These are phyloP conservation scores for Coniosporium tulheliwenetii DNA, from an alignment of 2,329 filamentous ascomycete genomes.

Conservation along the genomic window DNA sequence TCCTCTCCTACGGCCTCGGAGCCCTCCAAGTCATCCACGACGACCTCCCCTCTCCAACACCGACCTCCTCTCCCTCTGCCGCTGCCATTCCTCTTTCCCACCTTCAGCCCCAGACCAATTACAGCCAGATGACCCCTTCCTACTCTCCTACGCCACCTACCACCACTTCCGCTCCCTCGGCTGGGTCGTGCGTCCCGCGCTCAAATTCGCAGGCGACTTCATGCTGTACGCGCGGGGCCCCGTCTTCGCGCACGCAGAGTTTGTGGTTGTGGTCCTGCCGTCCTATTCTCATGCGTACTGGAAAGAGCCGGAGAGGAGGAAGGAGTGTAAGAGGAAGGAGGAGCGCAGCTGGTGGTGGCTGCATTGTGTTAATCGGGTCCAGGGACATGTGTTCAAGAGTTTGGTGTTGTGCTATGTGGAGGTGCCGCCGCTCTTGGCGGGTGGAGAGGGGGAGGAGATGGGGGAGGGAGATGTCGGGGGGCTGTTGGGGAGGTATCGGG, in stretches of 20 bases:
- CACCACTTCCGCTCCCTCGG: constrained; percentile 93
- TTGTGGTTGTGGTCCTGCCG: constrained; percentile 71
- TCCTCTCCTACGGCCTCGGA: constrained; percentile 69
- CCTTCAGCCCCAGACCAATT: constrained; percentile 31
- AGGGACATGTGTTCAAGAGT: constrained; percentile 81
- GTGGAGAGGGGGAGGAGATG: constrained; percentile 15
- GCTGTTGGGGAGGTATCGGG: constrained; percentile 52
- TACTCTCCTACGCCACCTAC: constrained; percentile 77
- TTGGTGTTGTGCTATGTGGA: constrained; percentile 85
- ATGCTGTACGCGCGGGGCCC: constrained; percentile 88
- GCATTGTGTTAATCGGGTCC: constrained; percentile 77
- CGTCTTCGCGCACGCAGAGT: constrained; percentile 90
- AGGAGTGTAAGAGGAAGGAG: constrained; percentile 31
- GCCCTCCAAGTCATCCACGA: constrained; percentile 33
- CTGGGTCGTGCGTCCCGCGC: constrained; percentile 82
- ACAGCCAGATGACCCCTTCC: constrained; percentile 65
- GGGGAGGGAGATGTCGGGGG: constrained; percentile 39
- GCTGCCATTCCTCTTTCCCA: constrained; percentile 55
- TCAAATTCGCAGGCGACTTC: constrained; percentile 92
- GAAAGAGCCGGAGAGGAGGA: constrained; percentile 33
- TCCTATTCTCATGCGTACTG: constrained; percentile 64
- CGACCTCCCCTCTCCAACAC: constrained; percentile 29
- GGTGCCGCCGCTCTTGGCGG: constrained; percentile 50
- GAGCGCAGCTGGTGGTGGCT: constrained; percentile 62
- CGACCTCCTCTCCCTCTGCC: constrained; percentile 50